Conservation (phyloP, 208 protist genomes). For the Tritrichomonas musculus region DNA sequence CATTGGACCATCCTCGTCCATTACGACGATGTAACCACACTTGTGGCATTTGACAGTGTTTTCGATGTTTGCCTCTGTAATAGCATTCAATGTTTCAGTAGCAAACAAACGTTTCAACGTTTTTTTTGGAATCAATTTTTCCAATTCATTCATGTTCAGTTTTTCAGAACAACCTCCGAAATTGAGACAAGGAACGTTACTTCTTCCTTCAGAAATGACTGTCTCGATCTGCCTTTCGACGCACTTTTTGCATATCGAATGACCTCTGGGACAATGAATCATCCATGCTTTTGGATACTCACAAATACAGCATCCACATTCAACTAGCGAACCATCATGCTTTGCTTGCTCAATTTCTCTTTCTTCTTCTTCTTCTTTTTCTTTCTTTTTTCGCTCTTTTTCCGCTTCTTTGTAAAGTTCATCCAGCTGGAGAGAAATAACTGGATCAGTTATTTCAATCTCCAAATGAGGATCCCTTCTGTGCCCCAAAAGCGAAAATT, state of each 20-base stretch:
- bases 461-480: background rate
- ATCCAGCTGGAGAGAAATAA: too few relatives aligned
- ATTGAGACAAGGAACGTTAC: background rate
- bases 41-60: background rate
- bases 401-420: background rate
- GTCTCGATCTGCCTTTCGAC: background rate
- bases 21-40: background rate
- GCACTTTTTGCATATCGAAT: background rate
- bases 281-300: background rate
- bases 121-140: background rate
- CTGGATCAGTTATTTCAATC: background rate
- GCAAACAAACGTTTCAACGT: background rate
- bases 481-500: background rate
- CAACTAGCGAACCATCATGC: background rate
- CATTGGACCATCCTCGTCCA: background rate
- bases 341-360: background rate
- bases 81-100: background rate
- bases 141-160: background rate
- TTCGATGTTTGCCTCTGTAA: background rate
- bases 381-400: background rate
- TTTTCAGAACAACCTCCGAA: background rate
- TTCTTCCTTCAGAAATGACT: background rate
- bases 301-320: constrained; percentile 5
- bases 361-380: background rate
- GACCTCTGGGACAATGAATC: background rate